phyloP scores from a whole-genome alignment of 2,329 filamentous ascomycete species.

The Beauveria bassiana region DNA sequence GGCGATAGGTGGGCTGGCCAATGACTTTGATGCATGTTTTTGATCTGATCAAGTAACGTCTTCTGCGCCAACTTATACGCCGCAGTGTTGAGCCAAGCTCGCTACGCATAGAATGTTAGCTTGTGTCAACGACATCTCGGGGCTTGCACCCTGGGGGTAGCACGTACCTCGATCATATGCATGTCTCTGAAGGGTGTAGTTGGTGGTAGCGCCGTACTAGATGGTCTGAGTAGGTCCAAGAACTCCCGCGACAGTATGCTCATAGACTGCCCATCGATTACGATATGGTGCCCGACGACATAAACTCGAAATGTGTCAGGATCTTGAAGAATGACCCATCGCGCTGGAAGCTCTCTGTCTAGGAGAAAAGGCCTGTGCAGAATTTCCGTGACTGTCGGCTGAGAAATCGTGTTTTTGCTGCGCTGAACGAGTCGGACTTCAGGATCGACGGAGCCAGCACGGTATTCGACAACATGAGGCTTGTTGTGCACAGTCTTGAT shows the following conservation, averaged over 20 bases:
- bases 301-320: background rate
- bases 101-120: background rate
- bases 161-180: background rate
- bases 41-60: background rate
- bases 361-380: constrained; percentile 6
- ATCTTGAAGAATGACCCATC: constrained; percentile 12
- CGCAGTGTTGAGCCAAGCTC: background rate
- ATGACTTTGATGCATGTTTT: background rate
- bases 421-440: constrained; percentile 10
- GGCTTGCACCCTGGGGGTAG: background rate
- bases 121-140: background rate
- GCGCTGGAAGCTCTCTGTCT: constrained; percentile 5
- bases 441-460: constrained; percentile 5
- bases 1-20: background rate
- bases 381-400: constrained; percentile 1
- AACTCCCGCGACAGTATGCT: no score
- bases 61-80: background rate
- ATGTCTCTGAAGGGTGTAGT: background rate
- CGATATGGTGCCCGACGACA: no score
- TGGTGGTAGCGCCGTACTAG: background rate
- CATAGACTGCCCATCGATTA: no score
- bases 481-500: constrained; percentile 1
- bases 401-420: background rate
- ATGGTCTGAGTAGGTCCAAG: no score
- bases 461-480: constrained; percentile 6